A percentile compares a stretch with the other conserved stretches of the same genome.
Evolutionary conservation across 2,329 filamentous ascomycete species (phyloP).

Genomic region (Calonectria hawksworthii): DNA sequence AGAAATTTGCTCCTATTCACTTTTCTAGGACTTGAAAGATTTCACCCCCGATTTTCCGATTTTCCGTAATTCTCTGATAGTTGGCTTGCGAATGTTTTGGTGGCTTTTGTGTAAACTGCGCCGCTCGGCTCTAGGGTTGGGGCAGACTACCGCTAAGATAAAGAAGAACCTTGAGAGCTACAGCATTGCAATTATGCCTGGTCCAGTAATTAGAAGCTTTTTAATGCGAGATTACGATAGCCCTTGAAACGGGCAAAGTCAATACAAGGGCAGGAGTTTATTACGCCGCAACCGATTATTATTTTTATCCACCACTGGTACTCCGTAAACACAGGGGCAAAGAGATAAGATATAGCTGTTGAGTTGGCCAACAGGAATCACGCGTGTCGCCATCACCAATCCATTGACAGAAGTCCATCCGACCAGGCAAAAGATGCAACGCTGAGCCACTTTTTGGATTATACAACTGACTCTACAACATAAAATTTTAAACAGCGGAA

Average conservation of each 20-base stretch:
- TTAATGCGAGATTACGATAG: no score
- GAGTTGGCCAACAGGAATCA: no score
- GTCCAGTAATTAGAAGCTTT: no score
- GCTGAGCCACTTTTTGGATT: neutral
- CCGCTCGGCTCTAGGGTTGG: neutral
- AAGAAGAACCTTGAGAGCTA: neutral
- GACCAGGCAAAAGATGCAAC: neutral
- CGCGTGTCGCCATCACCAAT: neutral
- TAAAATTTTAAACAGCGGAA: no score
- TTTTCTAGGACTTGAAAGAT: neutral
- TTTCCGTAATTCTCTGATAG: neutral
- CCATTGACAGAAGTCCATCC: neutral
- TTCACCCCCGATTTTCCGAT: neutral
- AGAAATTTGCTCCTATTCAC: neutral
- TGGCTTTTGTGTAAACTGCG: neutral
- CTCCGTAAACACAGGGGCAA: no score
- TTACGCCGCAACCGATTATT: no score
- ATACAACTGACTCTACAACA: neutral
- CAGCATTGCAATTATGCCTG: neutral
- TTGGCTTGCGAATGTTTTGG: neutral
- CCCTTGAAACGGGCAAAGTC: no score
- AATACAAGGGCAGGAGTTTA: no score
- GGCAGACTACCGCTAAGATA: neutral
- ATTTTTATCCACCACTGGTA: no score
- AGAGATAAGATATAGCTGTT: no score